phyloP scores from a whole-genome alignment of 2,329 filamentous ascomycete genomes.

The Phialophora expanda region DNA sequence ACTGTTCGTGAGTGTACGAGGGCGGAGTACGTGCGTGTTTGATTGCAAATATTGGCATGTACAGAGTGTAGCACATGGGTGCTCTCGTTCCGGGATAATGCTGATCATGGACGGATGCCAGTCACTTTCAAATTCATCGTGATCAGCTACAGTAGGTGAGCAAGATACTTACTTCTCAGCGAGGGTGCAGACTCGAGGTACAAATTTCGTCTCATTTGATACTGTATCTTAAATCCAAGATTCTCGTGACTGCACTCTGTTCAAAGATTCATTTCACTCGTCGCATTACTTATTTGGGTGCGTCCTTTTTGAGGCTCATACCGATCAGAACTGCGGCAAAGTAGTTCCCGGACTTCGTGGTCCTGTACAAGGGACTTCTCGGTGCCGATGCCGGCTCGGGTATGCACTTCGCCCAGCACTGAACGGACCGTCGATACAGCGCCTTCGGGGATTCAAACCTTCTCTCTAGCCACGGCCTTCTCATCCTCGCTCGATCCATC shows the following conservation, averaged over 20 bases:
- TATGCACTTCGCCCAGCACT: neutral
- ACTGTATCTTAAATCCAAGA: neutral
- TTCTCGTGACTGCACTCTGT: neutral
- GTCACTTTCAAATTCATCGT: neutral
- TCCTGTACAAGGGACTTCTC: neutral
- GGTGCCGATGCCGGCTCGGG: no score
- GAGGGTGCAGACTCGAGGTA: neutral
- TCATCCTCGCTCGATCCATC: slow-evolving; percentile 31
- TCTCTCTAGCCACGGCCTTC: slow-evolving; percentile 29
- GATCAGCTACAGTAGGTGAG: neutral
- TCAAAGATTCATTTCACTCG: neutral
- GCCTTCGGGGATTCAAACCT: slow-evolving; percentile 13
- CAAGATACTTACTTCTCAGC: neutral
- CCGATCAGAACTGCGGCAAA: no score
- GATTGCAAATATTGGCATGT: no score
- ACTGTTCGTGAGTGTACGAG: no score
- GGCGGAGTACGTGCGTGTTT: no score
- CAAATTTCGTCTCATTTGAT: neutral
- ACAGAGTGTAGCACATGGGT: no score
- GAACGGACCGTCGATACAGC: neutral
- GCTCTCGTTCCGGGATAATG: no score
- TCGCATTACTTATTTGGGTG: neutral
- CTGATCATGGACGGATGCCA: neutral
- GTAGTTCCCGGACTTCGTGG: no score
- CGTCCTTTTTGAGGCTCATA: neutral